phyloP scores from a whole-genome alignment of 2,329 filamentous ascomycete species.

The Phyllosticta citriasiana region DNA sequence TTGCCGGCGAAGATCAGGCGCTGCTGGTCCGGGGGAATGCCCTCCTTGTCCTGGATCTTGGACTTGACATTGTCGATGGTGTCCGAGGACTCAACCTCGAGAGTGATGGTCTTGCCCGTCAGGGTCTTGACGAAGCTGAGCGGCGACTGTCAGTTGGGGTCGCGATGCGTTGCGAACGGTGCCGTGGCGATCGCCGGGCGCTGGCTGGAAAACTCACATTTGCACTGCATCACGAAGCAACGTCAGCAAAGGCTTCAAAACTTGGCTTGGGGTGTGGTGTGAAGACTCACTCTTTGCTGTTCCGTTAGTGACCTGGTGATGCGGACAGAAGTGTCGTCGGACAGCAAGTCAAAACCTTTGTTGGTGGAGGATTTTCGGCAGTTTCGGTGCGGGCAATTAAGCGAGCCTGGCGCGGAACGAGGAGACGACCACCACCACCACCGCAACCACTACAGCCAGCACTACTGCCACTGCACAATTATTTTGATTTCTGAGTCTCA shows the following conservation, averaged over 20 bases:
- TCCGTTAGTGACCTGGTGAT: constrained; percentile 11
- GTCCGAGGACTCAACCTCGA: constrained; percentile 97
- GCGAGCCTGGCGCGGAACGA: constrained; percentile 19
- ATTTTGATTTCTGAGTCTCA: background rate
- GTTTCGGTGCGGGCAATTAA: constrained; percentile 6
- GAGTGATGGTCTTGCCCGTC: constrained; percentile 99
- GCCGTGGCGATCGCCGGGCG: constrained; percentile 13
- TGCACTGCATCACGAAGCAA: constrained; percentile 55
- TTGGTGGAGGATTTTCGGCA: constrained; percentile 8
- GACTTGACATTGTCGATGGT: constrained; percentile 99
- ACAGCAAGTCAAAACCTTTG: constrained; percentile 8
- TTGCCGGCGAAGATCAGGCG: constrained; percentile 98
- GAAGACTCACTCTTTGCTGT: constrained; percentile 6
- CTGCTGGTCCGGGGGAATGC: constrained; percentile 96
- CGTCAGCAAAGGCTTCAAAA: constrained; percentile 5
- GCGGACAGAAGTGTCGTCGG: constrained; percentile 9
- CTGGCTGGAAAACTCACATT: constrained; percentile 56
- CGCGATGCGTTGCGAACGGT: constrained; percentile 15
- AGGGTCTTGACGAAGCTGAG: constrained; percentile 98
- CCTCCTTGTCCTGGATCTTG: constrained; percentile 99
- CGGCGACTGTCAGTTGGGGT: constrained; percentile 19
- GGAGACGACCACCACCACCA: background rate
- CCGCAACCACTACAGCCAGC: background rate
- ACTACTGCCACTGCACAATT: background rate
- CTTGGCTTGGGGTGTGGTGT: background rate